Base-by-base conservation (phyloP, 1,284 basidiomycete species). In the Singerocomus rubriflavus region DNA sequence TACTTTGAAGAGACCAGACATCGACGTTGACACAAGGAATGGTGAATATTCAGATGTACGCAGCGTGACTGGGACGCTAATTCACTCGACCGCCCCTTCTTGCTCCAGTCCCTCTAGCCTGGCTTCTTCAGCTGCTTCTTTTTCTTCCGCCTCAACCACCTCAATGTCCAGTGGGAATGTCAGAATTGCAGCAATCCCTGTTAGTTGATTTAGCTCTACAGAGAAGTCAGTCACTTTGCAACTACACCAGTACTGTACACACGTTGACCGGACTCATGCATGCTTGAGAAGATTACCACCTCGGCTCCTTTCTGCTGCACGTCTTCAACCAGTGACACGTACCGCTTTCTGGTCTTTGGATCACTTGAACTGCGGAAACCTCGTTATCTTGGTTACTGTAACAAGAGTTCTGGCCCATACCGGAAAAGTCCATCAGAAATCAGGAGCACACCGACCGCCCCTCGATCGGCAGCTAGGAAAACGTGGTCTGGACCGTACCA, bases 401-500 rank as follows among this genome's bases (percentile, higher is more conserved):
- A 17, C 42, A 29, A 44, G 31, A 6, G 5, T 21, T 38, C 21
- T 21, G 39, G 42, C 13, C n/a, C 74, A 49, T 60, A 88, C 91
- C 94, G 80, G 73, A 99, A 98, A 29, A 99, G 78, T 57, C 89
- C 89, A 65, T 99, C 97, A 10, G 93, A 97, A 48, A 99, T 98
- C 51, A 99, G 76, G 33, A 99, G 76, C 2, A 93, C 94, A 16
- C 95, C 94, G 48, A 99, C 87, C 0, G 97, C 97, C 1, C 94
- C 96, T 53, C 97, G 81, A 61, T 94, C 88, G 25, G 91, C 89
- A 5, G 97, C 97, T 14, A 98, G 78, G 44, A 82, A 76, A 50
- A 99, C 95, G 69, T 99, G 96, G 41, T 91, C 84, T 36, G 96
- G 93, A 1, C 97, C 96, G 68, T 99, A 99, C 96, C 97, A 99